Conservation (phyloP, 106 monocot genomes). For the Acanthochlamys bracteata region DNA sequence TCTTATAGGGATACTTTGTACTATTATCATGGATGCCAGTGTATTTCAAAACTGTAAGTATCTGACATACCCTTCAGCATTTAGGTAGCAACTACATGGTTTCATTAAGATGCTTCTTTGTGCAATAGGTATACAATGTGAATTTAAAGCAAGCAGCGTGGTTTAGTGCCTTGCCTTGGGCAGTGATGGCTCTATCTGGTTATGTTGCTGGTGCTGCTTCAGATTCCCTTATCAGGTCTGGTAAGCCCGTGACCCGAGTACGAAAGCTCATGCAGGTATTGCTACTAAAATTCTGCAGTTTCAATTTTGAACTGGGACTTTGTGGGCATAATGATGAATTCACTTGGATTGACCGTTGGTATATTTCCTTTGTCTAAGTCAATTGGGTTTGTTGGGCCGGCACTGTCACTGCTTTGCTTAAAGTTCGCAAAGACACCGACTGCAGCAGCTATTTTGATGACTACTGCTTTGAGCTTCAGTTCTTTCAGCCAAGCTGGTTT, state of each 20-base stretch:
- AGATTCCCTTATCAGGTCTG: constrained; percentile 69
- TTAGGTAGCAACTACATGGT: background rate
- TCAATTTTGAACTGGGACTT: background rate
- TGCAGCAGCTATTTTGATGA: constrained; percentile 60
- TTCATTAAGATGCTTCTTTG: background rate
- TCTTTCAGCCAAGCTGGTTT: constrained; percentile 96
- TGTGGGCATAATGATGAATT: background rate
- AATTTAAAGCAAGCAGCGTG: constrained; percentile 93
- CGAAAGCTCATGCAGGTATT: constrained; percentile 86
- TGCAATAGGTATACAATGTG: constrained; percentile 66
- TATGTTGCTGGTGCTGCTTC: constrained; percentile 75
- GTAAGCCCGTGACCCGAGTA: constrained; percentile 38
- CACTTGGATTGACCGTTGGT: background rate
- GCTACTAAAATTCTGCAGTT: background rate
- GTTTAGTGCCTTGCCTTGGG: constrained; percentile 95
- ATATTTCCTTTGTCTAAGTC: constrained; percentile 34
- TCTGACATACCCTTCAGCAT: background rate
- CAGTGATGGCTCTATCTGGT: constrained; percentile 79
- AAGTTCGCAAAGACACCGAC: constrained; percentile 55
- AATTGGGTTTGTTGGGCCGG: constrained; percentile 85
- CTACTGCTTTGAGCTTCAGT: constrained; percentile 74
- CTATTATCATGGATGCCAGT: constrained; percentile 96
- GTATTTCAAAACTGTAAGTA: constrained; percentile 88
- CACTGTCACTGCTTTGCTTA: constrained; percentile 58
- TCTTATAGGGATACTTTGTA: constrained; percentile 84